Conservation (phyloP, 495 filamentous ascomycete genomes). For the Aspergillus leporis region DNA sequence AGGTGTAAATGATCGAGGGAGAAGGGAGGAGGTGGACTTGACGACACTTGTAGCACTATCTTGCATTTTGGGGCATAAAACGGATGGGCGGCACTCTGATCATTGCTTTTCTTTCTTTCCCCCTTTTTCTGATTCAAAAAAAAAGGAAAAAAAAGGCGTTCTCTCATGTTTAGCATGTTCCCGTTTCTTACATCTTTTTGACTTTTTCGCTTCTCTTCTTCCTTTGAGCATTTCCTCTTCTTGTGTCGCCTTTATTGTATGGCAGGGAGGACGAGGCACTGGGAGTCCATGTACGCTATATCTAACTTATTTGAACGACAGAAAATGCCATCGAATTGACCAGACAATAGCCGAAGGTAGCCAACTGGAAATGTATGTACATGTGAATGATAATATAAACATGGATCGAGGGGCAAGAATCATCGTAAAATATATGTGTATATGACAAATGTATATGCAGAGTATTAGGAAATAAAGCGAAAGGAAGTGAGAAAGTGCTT, state of each 20-base stretch:
- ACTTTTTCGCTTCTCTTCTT: constrained; percentile 11
- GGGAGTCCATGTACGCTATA: neutral
- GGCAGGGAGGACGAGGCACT: neutral
- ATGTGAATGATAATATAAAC: neutral
- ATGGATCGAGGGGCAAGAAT: neutral
- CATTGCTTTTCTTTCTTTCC: constrained; percentile 14
- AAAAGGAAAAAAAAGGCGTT: constrained; percentile 4
- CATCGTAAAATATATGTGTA: neutral
- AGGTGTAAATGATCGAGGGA: constrained; percentile 20
- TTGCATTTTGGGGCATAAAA: constrained; percentile 26
- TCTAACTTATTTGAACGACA: neutral
- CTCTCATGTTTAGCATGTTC: constrained; percentile 9
- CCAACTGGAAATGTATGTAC: neutral
- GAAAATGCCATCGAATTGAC: neutral
- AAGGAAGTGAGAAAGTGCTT: neutral
- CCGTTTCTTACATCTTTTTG: constrained; percentile 3
- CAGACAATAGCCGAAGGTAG: neutral
- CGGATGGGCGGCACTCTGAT: constrained; percentile 40
- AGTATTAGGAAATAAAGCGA: neutral
- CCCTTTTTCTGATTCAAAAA: too few relatives aligned
- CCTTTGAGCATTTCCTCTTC: neutral
- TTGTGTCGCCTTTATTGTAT: neutral
- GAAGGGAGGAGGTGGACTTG: neutral
- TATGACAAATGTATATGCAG: neutral
- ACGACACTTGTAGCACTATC: constrained; percentile 24